These are phyloP conservation scores for Podosphaera aphanis DNA, from an alignment of 2,329 filamentous ascomycete genomes.

Conservation along the genomic window DNA sequence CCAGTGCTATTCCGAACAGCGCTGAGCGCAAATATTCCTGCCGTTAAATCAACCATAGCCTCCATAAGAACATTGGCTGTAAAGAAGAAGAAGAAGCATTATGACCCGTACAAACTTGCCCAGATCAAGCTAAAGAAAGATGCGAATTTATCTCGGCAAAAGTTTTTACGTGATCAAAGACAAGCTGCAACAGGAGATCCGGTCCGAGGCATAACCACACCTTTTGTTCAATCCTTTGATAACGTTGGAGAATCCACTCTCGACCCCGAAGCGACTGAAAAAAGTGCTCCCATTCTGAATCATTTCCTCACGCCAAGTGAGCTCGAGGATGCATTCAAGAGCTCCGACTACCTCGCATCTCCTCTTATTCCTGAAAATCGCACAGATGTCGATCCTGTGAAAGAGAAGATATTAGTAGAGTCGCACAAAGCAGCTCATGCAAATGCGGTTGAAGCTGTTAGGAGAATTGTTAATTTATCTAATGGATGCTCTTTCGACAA, in stretches of 20 bases:
- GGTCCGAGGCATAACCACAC: conserved; percentile 52
- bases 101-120: conserved; percentile 62
- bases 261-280: conserved; percentile 21
- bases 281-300: conserved; percentile 36
- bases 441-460: conserved; percentile 51
- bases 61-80: conserved; percentile 29
- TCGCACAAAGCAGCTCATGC: conserved; percentile 32
- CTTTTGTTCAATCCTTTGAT: conserved; percentile 67
- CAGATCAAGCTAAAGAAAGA: conserved; percentile 67
- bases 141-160: conserved; percentile 55
- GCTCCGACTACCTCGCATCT: conserved; percentile 44
- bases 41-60: conserved; percentile 40
- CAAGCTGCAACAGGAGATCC: conserved; percentile 49
- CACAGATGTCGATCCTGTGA: conserved; percentile 21
- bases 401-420: conserved; percentile 15
- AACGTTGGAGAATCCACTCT: conserved; percentile 21
- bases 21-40: conserved; percentile 22
- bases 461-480: conserved; percentile 53
- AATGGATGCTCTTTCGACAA: conserved; percentile 61
- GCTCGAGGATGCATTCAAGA: conserved; percentile 39
- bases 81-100: conserved; percentile 39
- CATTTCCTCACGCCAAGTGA: conserved; percentile 48
- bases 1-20: conserved; percentile 29
- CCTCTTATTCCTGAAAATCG: conserved; percentile 21
- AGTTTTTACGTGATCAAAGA: conserved; percentile 41